phyloP scores from a whole-genome alignment of 2,329 filamentous ascomycete species.

The Aspergillus piperis region DNA sequence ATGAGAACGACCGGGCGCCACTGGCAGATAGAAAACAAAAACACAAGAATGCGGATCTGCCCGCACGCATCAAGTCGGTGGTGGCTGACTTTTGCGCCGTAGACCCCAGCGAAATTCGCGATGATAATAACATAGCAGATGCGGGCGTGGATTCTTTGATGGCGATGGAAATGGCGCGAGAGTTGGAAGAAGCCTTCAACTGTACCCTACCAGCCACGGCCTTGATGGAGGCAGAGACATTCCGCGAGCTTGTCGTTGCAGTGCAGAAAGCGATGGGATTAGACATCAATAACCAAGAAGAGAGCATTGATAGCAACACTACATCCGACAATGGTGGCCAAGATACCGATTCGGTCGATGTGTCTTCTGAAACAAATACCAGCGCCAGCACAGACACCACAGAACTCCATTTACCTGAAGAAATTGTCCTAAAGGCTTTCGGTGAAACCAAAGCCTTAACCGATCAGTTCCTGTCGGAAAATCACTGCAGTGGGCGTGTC shows the following conservation, averaged over 20 bases:
- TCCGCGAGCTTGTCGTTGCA: constrained; percentile 31
- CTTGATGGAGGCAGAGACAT: constrained; percentile 33
- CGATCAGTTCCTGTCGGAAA: constrained; percentile 31
- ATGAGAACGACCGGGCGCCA: background rate
- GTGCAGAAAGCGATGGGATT: constrained; percentile 19
- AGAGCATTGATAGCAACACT: background rate
- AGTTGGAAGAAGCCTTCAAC: constrained; percentile 45
- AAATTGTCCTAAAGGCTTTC: constrained; percentile 30
- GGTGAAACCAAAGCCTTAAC: constrained; percentile 24
- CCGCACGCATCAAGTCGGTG: constrained; percentile 13
- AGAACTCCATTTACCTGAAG: constrained; percentile 8
- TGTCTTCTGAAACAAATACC: constrained; percentile 9
- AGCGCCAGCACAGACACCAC: constrained; percentile 5
- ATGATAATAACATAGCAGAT: constrained; percentile 19
- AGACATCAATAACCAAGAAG: background rate
- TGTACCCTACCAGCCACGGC: constrained; percentile 30
- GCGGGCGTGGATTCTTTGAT: constrained; percentile 55
- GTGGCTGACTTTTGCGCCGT: constrained; percentile 23
- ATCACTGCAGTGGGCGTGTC: constrained; percentile 26
- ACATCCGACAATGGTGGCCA: background rate
- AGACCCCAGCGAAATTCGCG: constrained; percentile 13
- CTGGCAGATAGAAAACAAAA: background rate
- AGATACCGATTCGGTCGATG: background rate
- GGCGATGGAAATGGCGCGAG: constrained; percentile 51
- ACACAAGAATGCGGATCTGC: background rate